Evolutionary conservation across 495 filamentous ascomycete species (phyloP).

Genomic region (Choiromyces venosus): DNA sequence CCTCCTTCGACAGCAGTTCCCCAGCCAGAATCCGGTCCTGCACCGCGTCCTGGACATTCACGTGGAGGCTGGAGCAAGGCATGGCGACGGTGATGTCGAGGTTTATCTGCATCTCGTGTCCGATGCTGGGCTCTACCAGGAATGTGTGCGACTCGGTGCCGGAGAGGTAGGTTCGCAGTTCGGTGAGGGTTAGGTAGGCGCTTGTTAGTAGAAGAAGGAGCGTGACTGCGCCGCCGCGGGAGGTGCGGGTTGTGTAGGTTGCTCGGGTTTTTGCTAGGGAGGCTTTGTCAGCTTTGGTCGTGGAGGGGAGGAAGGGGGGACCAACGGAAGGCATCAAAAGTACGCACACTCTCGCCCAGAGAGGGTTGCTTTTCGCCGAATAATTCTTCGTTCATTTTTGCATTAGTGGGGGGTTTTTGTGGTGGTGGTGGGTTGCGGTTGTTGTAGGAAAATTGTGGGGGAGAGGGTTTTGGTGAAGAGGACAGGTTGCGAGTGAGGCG

Average conservation of each 20-base stretch:
- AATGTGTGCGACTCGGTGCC: conserved; percentile 84
- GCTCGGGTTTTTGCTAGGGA: conserved; percentile 72
- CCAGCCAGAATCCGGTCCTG: conserved; percentile 86
- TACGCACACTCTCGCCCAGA: conserved; percentile 52
- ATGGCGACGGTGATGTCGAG: conserved; percentile 89
- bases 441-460: not conserved
- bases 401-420: conserved; percentile 19
- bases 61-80: conserved; percentile 77
- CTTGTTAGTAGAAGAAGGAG: conserved; percentile 69
- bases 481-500: conserved; percentile 1
- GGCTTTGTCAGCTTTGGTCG: conserved; percentile 36
- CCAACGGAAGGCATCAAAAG: conserved; percentile 97
- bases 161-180: conserved; percentile 73
- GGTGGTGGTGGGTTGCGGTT: conserved; percentile 9
- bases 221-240: conserved; percentile 89
- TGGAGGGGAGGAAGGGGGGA: conserved; percentile 29
- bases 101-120: conserved; percentile 86
- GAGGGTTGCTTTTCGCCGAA: conserved; percentile 37
- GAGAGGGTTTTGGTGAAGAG: not conserved
- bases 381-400: conserved; percentile 42
- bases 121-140: conserved; percentile 86
- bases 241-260: conserved; percentile 79
- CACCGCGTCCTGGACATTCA: conserved; percentile 96
- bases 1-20: conserved; percentile 64
- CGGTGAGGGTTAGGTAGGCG: conserved; percentile 64